phyloP scores from a whole-genome alignment of 1,284 basidiomycete species.

The Ganoderma lingzhi region DNA sequence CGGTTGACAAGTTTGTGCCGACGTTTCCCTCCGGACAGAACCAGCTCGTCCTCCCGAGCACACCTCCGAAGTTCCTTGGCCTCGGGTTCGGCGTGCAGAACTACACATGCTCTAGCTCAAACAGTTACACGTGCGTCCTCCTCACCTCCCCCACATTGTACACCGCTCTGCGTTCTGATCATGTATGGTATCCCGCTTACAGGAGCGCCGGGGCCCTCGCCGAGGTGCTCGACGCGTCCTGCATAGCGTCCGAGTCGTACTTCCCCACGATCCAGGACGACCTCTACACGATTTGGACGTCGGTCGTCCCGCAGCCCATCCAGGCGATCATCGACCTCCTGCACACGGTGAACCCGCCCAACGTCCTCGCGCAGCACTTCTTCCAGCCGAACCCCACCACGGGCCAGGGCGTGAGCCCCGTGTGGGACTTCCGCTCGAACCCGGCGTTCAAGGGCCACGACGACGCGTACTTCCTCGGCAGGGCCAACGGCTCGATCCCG shows the following conservation, averaged over 20 bases:
- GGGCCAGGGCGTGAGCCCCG: conserved; percentile 55
- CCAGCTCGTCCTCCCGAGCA: conserved; percentile 34
- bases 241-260: conserved; percentile 49
- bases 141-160: neutral
- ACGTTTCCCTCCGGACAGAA: conserved; percentile 38
- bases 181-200: neutral
- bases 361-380: conserved; percentile 62
- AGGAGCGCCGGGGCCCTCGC: conserved; percentile 60
- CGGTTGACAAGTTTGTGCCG: conserved; percentile 33
- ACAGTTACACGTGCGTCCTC: conserved; percentile 45
- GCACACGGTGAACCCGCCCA: conserved; percentile 35
- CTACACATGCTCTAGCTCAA: conserved; percentile 48
- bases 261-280: conserved; percentile 52
- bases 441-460: conserved; percentile 49
- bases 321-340: conserved; percentile 48
- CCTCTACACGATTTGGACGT: conserved; percentile 50
- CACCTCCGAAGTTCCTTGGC: conserved; percentile 49
- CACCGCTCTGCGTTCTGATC: conserved; percentile 15
- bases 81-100: conserved; percentile 52
- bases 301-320: conserved; percentile 41
- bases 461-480: conserved; percentile 57
- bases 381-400: conserved; percentile 56
- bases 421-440: conserved; percentile 63
- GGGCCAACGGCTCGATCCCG: conserved; percentile 50
- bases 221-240: conserved; percentile 66